Base-by-base conservation (phyloP, 768 basidiomycete genomes). In the Mycena vitilis region DNA sequence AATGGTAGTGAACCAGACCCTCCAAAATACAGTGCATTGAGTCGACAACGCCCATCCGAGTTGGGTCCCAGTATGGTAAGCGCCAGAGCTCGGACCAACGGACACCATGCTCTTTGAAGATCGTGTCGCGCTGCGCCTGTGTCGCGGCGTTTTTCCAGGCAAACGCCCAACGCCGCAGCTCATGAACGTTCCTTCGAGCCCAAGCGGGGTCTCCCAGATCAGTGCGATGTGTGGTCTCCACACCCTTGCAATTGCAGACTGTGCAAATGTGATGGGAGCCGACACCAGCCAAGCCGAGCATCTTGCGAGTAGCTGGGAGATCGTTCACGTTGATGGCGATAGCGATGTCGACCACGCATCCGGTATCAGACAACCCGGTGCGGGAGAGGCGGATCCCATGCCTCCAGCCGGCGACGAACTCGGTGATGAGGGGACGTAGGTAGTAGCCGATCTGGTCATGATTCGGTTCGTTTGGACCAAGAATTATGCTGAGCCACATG, bases 1-100 rank as follows among this genome's bases (percentile, higher is more conserved):
- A 72, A 56, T 75, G 75, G 30, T 68, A 59, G 30, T 73, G 53
- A 22, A 74, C 48, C 13, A 73, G 51, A 62, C 76, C 74, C 34
- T 76, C 69, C 18, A 74, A 67, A 20, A 80, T 63, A 53, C 71
- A 74, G 62, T 81, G 80, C 79, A 81, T 80, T 7, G 75, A 70
- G 60, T 80, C 76, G 42, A 79, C 69, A 25, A 78, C 69, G 6
- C 70, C 71, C 68, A 74, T 73, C 11, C 67, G 66, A 8, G 74
- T 68, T 5, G 78, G 75, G 54, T 78, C 71, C 63, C 73, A 81
- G 62, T 80, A 79, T 8, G 74, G 73, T 13, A 81, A 70, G 4
- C 76, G 71, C 51, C 73, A 67, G 11, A 78, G 68, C 57, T 73
- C 70, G 18, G 73, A 77, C 74, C 74, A 78, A 25, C 73, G 74